Percentiles rank a stretch among this genome's conserved stretches.
phyloP scores from a whole-genome alignment of 2,329 filamentous ascomycete species.

The Fusarium luffae region DNA sequence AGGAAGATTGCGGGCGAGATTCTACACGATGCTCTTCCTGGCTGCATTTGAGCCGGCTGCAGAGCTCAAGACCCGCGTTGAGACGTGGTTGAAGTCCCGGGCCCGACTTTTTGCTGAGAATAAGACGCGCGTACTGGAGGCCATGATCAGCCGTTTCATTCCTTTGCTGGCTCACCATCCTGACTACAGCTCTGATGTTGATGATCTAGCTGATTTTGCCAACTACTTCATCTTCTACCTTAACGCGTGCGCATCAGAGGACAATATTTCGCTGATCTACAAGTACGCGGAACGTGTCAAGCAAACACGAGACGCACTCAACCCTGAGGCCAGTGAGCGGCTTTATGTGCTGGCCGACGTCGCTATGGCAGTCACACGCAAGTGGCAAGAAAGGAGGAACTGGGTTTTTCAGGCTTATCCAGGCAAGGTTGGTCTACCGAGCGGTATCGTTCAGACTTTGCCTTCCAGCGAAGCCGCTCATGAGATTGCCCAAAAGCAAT shows the following conservation, averaged over 20 bases:
- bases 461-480: constrained; percentile 82
- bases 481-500: constrained; percentile 86
- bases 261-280: constrained; percentile 89
- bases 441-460: constrained; percentile 80
- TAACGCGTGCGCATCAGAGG: constrained; percentile 81
- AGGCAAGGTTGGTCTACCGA: constrained; percentile 82
- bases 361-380: constrained; percentile 81
- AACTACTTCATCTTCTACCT: constrained; percentile 93
- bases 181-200: constrained; percentile 76
- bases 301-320: constrained; percentile 84
- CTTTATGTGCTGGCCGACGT: constrained; percentile 91
- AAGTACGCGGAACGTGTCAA: constrained; percentile 94
- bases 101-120: constrained; percentile 71
- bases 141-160: constrained; percentile 82
- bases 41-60: constrained; percentile 87
- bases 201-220: constrained; percentile 82
- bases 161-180: constrained; percentile 94
- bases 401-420: constrained; percentile 89
- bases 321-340: constrained; percentile 73
- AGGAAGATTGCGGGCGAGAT: constrained; percentile 75
- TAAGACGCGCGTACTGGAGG: constrained; percentile 77
- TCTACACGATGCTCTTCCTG: constrained; percentile 90
- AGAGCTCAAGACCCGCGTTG: constrained; percentile 78
- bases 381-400: constrained; percentile 85
- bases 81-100: constrained; percentile 90